Conservation (phyloP, 441 rosid genomes). For the Populus tomentosa region DNA sequence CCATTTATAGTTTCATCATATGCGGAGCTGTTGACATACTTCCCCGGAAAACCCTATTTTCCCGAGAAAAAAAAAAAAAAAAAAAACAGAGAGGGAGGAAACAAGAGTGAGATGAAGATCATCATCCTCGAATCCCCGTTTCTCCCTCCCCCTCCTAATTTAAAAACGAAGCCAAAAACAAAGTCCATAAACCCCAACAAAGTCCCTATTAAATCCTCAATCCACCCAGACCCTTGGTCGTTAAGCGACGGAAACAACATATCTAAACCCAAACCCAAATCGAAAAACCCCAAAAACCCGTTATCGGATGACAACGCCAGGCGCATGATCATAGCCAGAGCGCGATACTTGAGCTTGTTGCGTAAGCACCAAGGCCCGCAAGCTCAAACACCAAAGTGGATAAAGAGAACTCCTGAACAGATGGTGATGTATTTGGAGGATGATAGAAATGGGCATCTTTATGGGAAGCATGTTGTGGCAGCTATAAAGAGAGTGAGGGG, state of each 20-base stretch:
- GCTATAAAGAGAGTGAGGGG: slow-evolving; percentile 36
- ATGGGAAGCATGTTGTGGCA: slow-evolving; percentile 49
- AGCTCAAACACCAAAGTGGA: slow-evolving; percentile 79
- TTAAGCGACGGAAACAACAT: slow-evolving; percentile 57
- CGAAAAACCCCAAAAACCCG: slow-evolving; percentile 58
- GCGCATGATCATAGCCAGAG: slow-evolving; percentile 74
- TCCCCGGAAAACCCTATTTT: slow-evolving; percentile 1
- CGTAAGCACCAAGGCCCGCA: slow-evolving; percentile 75
- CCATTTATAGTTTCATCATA: neutral
- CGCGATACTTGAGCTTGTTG: slow-evolving; percentile 58
- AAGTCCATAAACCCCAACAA: neutral
- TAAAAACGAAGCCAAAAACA: neutral
- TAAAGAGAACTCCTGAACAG: slow-evolving; percentile 84
- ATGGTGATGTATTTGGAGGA: slow-evolving; percentile 81
- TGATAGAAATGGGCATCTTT: slow-evolving; percentile 66
- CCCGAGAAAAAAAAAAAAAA: neutral
- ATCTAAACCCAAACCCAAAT: slow-evolving; percentile 59
- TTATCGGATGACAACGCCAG: slow-evolving; percentile 85
- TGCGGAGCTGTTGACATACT: neutral
- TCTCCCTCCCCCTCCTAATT: neutral
- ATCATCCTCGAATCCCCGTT: slow-evolving; percentile 8
- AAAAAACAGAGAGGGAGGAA: neutral
- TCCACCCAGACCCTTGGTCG: slow-evolving; percentile 83
- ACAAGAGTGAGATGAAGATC: slow-evolving; percentile 2
- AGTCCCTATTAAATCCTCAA: slow-evolving; percentile 26